Evolutionary conservation across 352 stramenopile species (phyloP), one percentile per base, ranked within the genome.

Genomic region (Achlya hypogyna): DNA sequence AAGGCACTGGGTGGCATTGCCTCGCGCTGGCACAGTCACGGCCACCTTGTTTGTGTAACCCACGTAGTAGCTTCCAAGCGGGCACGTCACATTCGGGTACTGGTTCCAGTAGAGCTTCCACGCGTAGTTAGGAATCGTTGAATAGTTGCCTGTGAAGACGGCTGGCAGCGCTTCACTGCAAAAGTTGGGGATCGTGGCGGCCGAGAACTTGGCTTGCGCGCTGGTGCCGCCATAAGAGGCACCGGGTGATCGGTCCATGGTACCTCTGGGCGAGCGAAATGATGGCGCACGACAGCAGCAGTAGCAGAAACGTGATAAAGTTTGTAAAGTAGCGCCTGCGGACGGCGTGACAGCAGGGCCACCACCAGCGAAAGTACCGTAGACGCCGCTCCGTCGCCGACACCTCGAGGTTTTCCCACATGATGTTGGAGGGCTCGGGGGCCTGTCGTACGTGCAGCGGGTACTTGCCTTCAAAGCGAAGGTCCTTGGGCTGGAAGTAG

Each of bases 341-440:
- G 12, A 54, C 23, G 40, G 31, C 20, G 31, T 28, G 23, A 20
- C 0, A 18, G n/a, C n/a, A n/a, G n/a, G n/a, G n/a, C 32, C 29
- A 32, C 18, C 51, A 20, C 22, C 12, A 43, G 23, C 5, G 28
- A 12, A 59, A 12, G 32, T 40, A 67, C 60, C 86, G 75, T 43
- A 87, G 75, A 9, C 84, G 76, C 14, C 86, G 80, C 1, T 81
- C 80, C 35, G 71, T 71, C 23, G 77, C 53, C 29, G 85, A 87
- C 12, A 88, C 72, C 62, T 94, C 84, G 0, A 93, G 75, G 53
- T 93, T 95, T 62, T 95, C 87, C 87, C 87, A 95, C 49, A 94
- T 73, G 47, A 95, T 93, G 51, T 95, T 91, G 0, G 82, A 91
- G 20, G 87, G 87, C 59, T 95, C 87, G 0, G 84, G 82, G 0